These are phyloP conservation scores for Mycotypha africana DNA, from an alignment of 371 early-diverging fungal species.

Conservation along the genomic window DNA sequence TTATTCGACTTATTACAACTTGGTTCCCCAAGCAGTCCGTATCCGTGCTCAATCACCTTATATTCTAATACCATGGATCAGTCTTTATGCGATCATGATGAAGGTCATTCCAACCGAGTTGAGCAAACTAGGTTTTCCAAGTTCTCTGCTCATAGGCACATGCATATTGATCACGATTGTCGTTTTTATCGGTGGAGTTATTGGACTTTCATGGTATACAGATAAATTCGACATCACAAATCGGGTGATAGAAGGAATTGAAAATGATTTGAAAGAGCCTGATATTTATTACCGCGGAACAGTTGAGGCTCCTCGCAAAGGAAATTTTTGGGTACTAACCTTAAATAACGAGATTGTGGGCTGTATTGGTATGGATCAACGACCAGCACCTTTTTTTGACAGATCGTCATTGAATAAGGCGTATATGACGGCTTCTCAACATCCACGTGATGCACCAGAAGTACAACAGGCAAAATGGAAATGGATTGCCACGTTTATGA, in stretches of 20 bases:
- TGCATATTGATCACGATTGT: constrained; percentile 18
- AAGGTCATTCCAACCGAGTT: constrained; percentile 11
- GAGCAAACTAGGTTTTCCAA: constrained; percentile 10
- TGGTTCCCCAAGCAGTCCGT: constrained; percentile 32
- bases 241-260: constrained; percentile 30
- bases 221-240: constrained; percentile 29
- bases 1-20: constrained; percentile 37
- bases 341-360: constrained; percentile 36
- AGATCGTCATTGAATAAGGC: not conserved
- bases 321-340: constrained; percentile 47
- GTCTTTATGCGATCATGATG: constrained; percentile 11
- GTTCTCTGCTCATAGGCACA: constrained; percentile 7
- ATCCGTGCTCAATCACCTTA: constrained; percentile 24
- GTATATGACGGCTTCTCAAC: constrained; percentile 18
- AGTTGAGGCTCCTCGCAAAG: constrained; percentile 14
- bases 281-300: constrained; percentile 30
- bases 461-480: constrained; percentile 31
- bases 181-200: constrained; percentile 18
- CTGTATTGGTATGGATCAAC: constrained; percentile 40
- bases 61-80: constrained; percentile 16
- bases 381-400: constrained; percentile 11
- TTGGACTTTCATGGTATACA: constrained; percentile 26
- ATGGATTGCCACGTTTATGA: constrained; percentile 18
- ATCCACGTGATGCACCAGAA: constrained; percentile 19
- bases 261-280: constrained; percentile 37